Base-by-base conservation (phyloP, 2,329 filamentous ascomycete species). In the Phaeosphaeriaceae sp. region DNA sequence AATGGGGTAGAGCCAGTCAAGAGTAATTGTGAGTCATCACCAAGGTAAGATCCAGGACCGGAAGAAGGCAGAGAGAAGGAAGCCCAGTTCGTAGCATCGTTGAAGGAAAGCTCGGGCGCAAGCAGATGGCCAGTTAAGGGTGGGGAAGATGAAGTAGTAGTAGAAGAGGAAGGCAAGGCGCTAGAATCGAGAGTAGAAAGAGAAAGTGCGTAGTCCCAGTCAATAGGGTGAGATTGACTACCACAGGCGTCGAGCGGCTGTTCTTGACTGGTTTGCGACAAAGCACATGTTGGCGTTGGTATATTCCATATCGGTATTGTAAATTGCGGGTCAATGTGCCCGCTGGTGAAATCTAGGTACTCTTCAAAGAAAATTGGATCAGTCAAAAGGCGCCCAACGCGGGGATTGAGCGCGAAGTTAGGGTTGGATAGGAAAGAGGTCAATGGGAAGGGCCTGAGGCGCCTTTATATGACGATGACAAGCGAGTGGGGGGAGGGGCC, bases 291-390 rank as follows among this genome's bases (percentile, higher is more conserved):
- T 53, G 50, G 52, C 37, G 42, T 43, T 48, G 54, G 60, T 46
- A 46, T 56, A 60, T 48, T 71, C 56, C 70, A 72, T 72, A 30
- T 42, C 52, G 61, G 58, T 52, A 71, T 70, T 54, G 54, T 62
- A 58, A 53, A 58, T 51, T 48, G 66, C 70, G 70, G 67, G 67
- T 60, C 62, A 50, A 62, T 50, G 40, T 61, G 59, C 68, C 68
- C 70, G 70, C 68, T 68, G 62, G 59, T 63, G 59, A 67, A 70
- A 63, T 59, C 61, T 58, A 71, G 56, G 58, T 63, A 68, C 28
- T 71, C 67, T 53, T 72, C 70, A 71, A 67, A 61, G 51, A 60
- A 60, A 71, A 72, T 71, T 71, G 61, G 64, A 56, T 59, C 56
- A 54, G 59, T 46, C n/a, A 36, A 59, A 65, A 60, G 54, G 56